Percentiles rank a stretch among this genome's conserved stretches.
Conservation (phyloP, 1,139 yeast species). For the Saccharomycopsis hybrid region DNA sequence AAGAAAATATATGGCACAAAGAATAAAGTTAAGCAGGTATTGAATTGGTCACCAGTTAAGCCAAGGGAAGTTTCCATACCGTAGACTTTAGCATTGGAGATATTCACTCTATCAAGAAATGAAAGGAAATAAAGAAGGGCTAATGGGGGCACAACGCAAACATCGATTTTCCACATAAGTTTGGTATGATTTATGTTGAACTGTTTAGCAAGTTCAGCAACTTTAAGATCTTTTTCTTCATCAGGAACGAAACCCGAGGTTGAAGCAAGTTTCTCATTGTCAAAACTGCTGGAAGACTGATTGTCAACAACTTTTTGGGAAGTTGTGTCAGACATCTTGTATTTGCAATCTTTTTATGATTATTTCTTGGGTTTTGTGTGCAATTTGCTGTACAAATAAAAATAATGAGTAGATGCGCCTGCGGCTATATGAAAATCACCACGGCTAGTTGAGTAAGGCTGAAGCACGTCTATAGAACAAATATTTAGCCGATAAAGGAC, state of each 20-base stretch:
- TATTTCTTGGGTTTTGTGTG: not conserved
- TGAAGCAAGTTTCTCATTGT: not conserved
- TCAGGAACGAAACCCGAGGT: not conserved
- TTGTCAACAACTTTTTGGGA: not conserved
- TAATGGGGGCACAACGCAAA: constrained; percentile 64
- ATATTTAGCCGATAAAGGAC: no score
- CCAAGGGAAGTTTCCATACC: constrained; percentile 50
- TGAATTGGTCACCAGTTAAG: constrained; percentile 53
- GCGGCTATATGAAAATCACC: no score
- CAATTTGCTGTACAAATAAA: no score
- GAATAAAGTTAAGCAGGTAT: constrained; percentile 58
- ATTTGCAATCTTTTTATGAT: not conserved
- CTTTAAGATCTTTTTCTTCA: constrained; percentile 26
- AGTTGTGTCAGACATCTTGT: not conserved
- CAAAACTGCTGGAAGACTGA: not conserved
- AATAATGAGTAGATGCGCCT: no score
- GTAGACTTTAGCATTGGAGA: constrained; percentile 66
- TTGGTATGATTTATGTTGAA: constrained; percentile 42
- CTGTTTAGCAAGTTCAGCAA: constrained; percentile 55
- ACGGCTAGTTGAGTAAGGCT: no score
- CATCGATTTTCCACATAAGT: constrained; percentile 48
- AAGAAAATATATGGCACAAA: constrained; percentile 66
- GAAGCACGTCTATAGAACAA: no score
- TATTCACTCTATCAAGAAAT: constrained; percentile 67
- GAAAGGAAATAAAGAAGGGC: constrained; percentile 62